Evolutionary conservation across 2,329 filamentous ascomycete species (phyloP), one percentile per base, ranked within the genome.

Genomic region (Xylaria sp.): DNA sequence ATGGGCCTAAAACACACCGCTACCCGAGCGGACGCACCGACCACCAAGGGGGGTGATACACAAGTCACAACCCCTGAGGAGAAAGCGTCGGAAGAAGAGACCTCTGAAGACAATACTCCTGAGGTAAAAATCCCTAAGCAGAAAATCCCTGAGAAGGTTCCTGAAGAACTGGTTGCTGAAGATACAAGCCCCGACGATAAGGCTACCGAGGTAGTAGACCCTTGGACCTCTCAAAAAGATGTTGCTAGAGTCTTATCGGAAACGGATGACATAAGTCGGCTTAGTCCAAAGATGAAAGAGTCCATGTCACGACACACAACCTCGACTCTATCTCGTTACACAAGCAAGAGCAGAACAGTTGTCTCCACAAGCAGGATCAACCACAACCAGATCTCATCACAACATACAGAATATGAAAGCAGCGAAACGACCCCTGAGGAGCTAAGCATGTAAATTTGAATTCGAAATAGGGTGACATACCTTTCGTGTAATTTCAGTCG

Each of bases 341-440:
- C 59, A 23, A 59, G 60, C 3, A 60, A 67, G 23, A 67, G 60
- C 1, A 63, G 48, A 23, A 58, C 60, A 10, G 54, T 59, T 3
- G 59, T 64, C 28, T 63, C 65, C 25, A 67, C 54, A 25, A 67
- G 59, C 48, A 59, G 31, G 46, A 55, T 63, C 25, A 64, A 54
- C 48, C 65, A 67, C 39, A 12, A 67, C 12, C 34, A 67, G 48
- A 23, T 55, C 8, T 44, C 54, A 2, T 63, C 65, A 15, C 44
- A 61, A 15, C 59, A 59, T 9, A 23, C 50, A 46, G 65, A 64
- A 28, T 28, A 18, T 15, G 60, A 64, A 59, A 67, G 60, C n/a
- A 60, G 23, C 3, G 20, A 59, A 12, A 46, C 54, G 13, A 64
- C 46, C 15, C 60, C 54, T 5, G 60, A 67, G 18, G 60, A 67